phyloP scores from a whole-genome alignment of 495 filamentous ascomycete species.

The Daldinia childiae region DNA sequence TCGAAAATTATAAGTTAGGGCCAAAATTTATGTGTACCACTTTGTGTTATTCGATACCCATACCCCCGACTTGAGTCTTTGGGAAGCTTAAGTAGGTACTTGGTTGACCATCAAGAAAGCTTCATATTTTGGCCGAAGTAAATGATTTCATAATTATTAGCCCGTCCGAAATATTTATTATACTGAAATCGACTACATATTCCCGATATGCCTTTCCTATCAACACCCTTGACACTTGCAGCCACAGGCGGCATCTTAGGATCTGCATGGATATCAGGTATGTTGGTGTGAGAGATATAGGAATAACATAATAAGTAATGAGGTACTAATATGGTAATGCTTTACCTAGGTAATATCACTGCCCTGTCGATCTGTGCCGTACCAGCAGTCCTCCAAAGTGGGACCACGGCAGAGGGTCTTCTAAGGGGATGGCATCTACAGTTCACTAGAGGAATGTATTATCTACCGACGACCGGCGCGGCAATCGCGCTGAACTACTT shows the following conservation, averaged over 20 bases:
- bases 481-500: slow-evolving; percentile 48
- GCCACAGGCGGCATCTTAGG: slow-evolving; percentile 41
- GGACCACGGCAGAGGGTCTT: slow-evolving; percentile 43
- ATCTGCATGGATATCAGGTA: slow-evolving; percentile 46
- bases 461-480: slow-evolving; percentile 50
- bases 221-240: slow-evolving; percentile 38
- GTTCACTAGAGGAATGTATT: slow-evolving; percentile 45
- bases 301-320: not conserved
- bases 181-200: not conserved
- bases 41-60: too few species aligned
- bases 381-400: slow-evolving; percentile 48
- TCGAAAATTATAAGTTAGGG: not conserved
- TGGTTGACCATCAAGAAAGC: too few species aligned
- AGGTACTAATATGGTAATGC: not conserved
- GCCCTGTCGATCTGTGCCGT: slow-evolving; percentile 46
- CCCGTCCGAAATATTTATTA: too few species aligned
- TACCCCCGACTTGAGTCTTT: too few species aligned
- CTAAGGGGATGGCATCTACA: slow-evolving; percentile 44
- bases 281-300: not conserved
- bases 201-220: slow-evolving; percentile 38
- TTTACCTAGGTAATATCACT: slow-evolving; percentile 50
- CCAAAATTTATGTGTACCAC: not conserved
- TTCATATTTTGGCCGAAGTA: too few species aligned
- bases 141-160: too few species aligned
- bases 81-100: too few species aligned